phyloP scores from a whole-genome alignment of 768 basidiomycete species.

The Auriculariales sp. region DNA sequence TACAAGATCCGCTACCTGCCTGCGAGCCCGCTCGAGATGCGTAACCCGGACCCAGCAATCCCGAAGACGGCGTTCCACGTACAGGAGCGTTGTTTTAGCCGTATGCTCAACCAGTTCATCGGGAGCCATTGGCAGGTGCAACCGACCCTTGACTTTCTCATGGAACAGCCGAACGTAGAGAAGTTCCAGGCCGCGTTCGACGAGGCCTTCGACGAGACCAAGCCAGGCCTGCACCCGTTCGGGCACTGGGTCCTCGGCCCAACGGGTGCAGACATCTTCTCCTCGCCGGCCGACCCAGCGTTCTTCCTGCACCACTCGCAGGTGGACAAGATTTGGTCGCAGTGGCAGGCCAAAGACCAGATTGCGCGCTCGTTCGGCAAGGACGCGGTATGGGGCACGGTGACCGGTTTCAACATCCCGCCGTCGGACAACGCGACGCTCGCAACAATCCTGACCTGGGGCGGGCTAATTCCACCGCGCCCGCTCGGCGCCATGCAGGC shows the following conservation, averaged over 20 bases:
- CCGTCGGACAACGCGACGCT: not conserved
- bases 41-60: not conserved
- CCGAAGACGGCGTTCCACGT: not conserved
- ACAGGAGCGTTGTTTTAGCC: not conserved
- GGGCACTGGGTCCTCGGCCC: not conserved
- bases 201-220: not conserved
- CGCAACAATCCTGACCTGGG: not conserved
- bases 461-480: not conserved
- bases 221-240: not conserved
- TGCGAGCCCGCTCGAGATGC: not conserved
- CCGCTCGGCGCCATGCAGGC: not conserved
- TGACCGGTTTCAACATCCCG: not conserved
- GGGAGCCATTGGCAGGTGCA: not conserved
- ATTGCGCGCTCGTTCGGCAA: not conserved
- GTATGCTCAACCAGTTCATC: not conserved
- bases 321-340: constrained; percentile 1
- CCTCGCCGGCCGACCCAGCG: not conserved
- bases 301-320: not conserved
- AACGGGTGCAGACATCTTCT: not conserved
- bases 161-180: not conserved
- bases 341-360: not conserved
- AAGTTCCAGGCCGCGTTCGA: not conserved
- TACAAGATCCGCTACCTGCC: not conserved
- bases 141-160: not conserved
- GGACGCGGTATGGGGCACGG: not conserved